phyloP scores from a whole-genome alignment of 179 eudicot genomes.

The Camellia oleifera region DNA sequence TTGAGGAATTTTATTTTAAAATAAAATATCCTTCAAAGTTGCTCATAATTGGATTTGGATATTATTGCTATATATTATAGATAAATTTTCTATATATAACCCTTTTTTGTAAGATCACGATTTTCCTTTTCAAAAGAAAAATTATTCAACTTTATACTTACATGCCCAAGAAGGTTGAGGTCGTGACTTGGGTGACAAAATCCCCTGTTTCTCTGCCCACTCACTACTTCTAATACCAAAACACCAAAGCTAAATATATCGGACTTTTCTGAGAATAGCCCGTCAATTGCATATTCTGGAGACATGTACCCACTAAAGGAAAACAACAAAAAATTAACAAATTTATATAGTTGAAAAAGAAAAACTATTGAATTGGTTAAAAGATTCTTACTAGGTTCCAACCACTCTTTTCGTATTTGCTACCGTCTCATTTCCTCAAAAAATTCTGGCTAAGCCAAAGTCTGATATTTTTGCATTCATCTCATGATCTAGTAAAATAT shows the following conservation, averaged over 20 bases:
- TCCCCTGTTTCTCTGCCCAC: neutral
- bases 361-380: neutral
- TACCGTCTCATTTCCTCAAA: neutral
- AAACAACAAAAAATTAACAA: neutral
- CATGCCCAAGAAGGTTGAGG: slow-evolving; percentile 6
- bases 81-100: too few species aligned
- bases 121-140: neutral
- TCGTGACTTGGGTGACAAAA: neutral
- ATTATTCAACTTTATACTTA: neutral
- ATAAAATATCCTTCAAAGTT: too few species aligned
- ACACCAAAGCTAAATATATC: neutral
- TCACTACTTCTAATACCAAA: neutral
- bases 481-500: neutral
- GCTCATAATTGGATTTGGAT: too few species aligned
- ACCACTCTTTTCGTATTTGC: neutral
- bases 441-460: neutral
- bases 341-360: neutral
- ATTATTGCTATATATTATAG: too few species aligned
- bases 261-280: neutral
- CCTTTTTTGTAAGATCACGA: too few species aligned
- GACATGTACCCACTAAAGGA: neutral
- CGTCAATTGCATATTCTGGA: neutral
- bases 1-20: too few species aligned
- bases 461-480: slow-evolving; percentile 1
- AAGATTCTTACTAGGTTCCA: neutral